These are phyloP conservation scores for Trypanosoma boissoni DNA, from an alignment of 208 protist species.

Conservation along the genomic window DNA sequence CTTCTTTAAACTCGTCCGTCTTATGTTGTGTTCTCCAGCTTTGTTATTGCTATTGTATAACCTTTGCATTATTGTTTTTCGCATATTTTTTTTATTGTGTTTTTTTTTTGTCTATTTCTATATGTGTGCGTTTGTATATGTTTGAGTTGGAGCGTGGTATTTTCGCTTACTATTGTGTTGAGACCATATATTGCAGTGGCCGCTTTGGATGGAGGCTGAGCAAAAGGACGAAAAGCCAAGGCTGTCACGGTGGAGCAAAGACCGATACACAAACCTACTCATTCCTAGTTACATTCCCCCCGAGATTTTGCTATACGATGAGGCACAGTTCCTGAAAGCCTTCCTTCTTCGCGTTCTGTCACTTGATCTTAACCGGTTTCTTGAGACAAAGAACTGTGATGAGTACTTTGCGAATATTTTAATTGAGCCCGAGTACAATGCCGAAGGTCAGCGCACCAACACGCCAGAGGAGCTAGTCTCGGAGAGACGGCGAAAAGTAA, in stretches of 20 bases:
- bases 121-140: neutral
- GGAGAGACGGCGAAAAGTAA: constrained; percentile 59
- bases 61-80: constrained; percentile 5
- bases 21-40: too few species aligned
- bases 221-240: constrained; percentile 23
- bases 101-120: constrained; percentile 8
- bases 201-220: neutral
- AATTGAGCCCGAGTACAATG: constrained; percentile 77
- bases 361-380: constrained; percentile 76
- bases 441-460: constrained; percentile 76
- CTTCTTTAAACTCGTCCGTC: too few species aligned
- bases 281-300: constrained; percentile 87
- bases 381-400: constrained; percentile 52
- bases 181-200: too few species aligned
- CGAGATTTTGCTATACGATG: constrained; percentile 71
- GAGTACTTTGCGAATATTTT: constrained; percentile 78
- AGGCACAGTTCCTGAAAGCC: constrained; percentile 80
- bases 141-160: constrained; percentile 11
- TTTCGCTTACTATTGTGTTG: too few species aligned
- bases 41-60: too few species aligned
- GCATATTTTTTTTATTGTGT: constrained; percentile 8
- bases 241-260: constrained; percentile 70
- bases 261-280: constrained; percentile 73
- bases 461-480: constrained; percentile 65
- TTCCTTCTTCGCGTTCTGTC: constrained; percentile 74